Evolutionary conservation across 1,284 basidiomycete genomes (phyloP), one percentile per base, ranked within the genome.

Genomic region (Mycena sp.): DNA sequence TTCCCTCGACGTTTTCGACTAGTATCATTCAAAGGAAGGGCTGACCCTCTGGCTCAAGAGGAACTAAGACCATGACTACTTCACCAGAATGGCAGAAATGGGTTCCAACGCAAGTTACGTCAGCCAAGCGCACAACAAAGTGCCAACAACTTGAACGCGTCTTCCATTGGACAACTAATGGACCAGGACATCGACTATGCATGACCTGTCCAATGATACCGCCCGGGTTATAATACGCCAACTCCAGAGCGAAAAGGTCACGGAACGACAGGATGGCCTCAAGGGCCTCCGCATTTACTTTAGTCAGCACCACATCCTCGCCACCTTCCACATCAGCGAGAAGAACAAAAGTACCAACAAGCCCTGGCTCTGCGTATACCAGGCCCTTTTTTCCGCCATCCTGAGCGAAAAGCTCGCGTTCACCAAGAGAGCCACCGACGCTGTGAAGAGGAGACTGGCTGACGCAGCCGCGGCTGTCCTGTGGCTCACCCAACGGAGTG

Each of bases 231-330:
- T 89, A 12, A 74, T 91, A 32, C 74, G 80, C 9, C 81, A 80
- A 59, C 81, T 92, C 65, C 80, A 81, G 58, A 89, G 88, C 70
- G 83, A 87, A 62, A 94, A 90, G 71, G 80, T 91, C 73, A 91
- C 87, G 70, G 90, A 92, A 28, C 85, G 95, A 11, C 84, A 87
- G 63, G 86, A 91, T 61, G 94, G 88, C 17, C 74, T 93, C 25
- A 67, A 80, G 5, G 72, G 80, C 21, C 78, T 96, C 30, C 85
- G 87, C 35, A 81, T 82, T 25, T 79, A 86, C 43, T 92, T 96
- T 65, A 74, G 81, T n/a, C 83, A 84, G 62, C 79, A 85, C 52
- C 74, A 76, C 52, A 81, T 83, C 12, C 76, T 90, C 38, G 76
- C 81, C 35, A 85, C 83, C 45, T 82, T 93, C 67, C 83, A 85